Evolutionary conservation across 768 basidiomycete genomes (phyloP).

Genomic region (Termitomyces sp.): DNA sequence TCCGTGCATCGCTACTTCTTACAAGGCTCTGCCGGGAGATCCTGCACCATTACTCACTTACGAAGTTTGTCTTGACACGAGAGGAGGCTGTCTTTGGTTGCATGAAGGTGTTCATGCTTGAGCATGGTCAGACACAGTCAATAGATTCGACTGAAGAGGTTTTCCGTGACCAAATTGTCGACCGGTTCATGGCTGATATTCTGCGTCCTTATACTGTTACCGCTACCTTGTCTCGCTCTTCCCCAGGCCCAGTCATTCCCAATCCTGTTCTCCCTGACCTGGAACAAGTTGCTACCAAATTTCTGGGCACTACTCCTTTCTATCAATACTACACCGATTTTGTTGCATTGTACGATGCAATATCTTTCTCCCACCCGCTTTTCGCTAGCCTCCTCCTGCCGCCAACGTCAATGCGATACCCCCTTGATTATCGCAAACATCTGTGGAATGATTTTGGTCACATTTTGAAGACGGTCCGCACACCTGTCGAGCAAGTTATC

Average conservation of each 20-base stretch:
- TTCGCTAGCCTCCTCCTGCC: conserved; percentile 76
- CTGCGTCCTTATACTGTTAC: conserved; percentile 48
- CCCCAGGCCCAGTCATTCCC: conserved; percentile 13
- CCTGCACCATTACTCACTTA: conserved; percentile 35
- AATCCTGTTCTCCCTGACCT: conserved; percentile 25
- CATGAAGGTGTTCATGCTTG: conserved; percentile 96
- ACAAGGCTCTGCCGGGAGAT: conserved; percentile 43
- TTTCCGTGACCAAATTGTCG: conserved; percentile 71
- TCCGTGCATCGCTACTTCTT: conserved; percentile 64
- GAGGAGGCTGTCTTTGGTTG: conserved; percentile 67
- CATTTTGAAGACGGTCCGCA: conserved; percentile 53
- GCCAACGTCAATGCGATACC: conserved; percentile 70
- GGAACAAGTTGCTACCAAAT: conserved; percentile 48
- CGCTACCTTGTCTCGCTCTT: conserved; percentile 5
- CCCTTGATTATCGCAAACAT: conserved; percentile 76
- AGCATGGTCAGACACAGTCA: conserved; percentile 62
- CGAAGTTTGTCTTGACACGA: conserved; percentile 36
- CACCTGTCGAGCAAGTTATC: conserved; percentile 45
- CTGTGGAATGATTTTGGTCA: conserved; percentile 80
- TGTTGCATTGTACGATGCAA: conserved; percentile 82
- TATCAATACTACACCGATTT: conserved; percentile 94
- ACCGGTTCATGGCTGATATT: conserved; percentile 50
- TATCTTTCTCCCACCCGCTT: conserved; percentile 76
- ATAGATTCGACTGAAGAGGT: conserved; percentile 56
- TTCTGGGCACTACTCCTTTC: conserved; percentile 77